Percentiles rank a stretch among this genome's conserved stretches.
Conservation (phyloP, 108 stramenopile species). For the Cyclotella sp. region DNA sequence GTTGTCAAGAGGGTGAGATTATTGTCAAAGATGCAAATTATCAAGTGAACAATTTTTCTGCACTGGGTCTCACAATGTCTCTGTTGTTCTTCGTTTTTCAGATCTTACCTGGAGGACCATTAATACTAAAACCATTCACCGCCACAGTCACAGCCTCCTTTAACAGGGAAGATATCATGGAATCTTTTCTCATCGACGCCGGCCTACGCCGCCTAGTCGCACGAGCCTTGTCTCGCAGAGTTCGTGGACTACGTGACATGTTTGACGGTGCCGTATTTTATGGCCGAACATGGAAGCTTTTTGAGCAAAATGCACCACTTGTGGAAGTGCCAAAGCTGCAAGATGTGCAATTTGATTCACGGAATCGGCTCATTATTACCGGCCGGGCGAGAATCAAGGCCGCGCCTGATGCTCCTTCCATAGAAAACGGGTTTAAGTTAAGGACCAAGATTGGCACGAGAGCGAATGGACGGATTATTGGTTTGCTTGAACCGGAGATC, state of each 20-base stretch:
- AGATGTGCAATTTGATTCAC: slow-evolving; percentile 80
- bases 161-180: slow-evolving; percentile 80
- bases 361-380: slow-evolving; percentile 79
- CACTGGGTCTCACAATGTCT: neutral
- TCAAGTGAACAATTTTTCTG: neutral
- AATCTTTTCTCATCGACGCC: slow-evolving; percentile 73
- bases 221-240: slow-evolving; percentile 69
- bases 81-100: neutral
- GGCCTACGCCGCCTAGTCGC: slow-evolving; percentile 81
- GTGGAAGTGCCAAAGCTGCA: slow-evolving; percentile 80
- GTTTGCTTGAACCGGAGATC: slow-evolving; percentile 77
- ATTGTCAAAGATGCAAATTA: neutral
- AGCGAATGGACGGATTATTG: slow-evolving; percentile 72
- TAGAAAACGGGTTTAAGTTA: slow-evolving; percentile 86
- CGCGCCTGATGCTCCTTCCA: slow-evolving; percentile 50
- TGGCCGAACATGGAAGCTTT: slow-evolving; percentile 80
- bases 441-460: slow-evolving; percentile 85
- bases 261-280: slow-evolving; percentile 87
- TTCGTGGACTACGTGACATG: slow-evolving; percentile 78
- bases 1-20: slow-evolving; percentile 56
- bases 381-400: slow-evolving; percentile 77
- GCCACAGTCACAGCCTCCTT: slow-evolving; percentile 81
- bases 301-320: slow-evolving; percentile 67
- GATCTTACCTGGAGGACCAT: slow-evolving; percentile 86
- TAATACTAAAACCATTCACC: slow-evolving; percentile 86